Percentiles rank a stretch among this genome's conserved stretches.
Evolutionary conservation across 768 basidiomycete genomes (phyloP).

Genomic region (Inosperma sp.): DNA sequence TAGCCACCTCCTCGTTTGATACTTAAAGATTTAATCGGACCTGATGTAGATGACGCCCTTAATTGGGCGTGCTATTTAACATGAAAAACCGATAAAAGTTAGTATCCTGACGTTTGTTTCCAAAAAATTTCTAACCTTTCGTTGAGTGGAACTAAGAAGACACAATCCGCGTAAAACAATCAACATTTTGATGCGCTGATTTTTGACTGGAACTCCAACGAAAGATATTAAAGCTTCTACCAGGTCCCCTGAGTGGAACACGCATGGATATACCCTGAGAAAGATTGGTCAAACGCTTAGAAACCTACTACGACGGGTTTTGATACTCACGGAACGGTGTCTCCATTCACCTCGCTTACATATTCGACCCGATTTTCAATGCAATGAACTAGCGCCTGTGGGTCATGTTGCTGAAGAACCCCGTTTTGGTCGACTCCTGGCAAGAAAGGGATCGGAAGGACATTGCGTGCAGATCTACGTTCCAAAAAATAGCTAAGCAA

Average conservation of each 20-base stretch:
- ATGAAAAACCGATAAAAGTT: too few relatives aligned
- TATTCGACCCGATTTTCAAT: background rate
- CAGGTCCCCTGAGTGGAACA: background rate
- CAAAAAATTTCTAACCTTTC: too few relatives aligned
- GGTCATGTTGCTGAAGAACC: background rate
- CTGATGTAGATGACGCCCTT: too few relatives aligned
- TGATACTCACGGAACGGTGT: too few relatives aligned
- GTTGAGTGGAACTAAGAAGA: too few relatives aligned
- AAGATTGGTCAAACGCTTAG: background rate
- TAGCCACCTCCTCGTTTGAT: too few relatives aligned
- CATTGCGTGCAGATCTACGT: background rate
- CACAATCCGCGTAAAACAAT: background rate
- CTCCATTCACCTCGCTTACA: background rate
- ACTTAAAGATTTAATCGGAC: too few relatives aligned
- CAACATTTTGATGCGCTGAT: background rate
- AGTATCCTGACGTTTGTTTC: too few relatives aligned
- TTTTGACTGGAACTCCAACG: background rate
- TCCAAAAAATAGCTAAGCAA: background rate
- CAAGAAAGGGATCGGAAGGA: background rate
- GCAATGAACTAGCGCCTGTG: background rate
- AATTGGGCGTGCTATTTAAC: too few relatives aligned
- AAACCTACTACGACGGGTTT: too few relatives aligned
- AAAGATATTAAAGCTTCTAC: background rate
- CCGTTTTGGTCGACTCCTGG: background rate
- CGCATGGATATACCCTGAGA: background rate